phyloP scores from a whole-genome alignment of 495 filamentous ascomycete species.

The Staphylotrichum tortipilum region DNA sequence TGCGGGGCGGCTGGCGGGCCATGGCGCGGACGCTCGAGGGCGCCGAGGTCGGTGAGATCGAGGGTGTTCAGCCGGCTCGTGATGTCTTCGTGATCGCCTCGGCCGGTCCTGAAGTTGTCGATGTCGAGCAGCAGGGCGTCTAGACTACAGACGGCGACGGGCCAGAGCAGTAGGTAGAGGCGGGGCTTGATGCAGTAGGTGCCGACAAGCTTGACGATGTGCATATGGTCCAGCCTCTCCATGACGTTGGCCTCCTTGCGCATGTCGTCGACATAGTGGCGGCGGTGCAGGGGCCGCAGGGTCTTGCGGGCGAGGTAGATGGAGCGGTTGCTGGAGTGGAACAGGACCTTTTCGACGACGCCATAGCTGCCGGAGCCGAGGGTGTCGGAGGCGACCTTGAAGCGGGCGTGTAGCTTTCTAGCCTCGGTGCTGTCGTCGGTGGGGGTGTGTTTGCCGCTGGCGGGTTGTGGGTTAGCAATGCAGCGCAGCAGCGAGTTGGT shows the following conservation, averaged over 20 bases:
- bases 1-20: neutral
- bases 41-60: conserved; percentile 22
- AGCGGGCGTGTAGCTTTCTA: conserved; percentile 24
- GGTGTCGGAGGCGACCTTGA: conserved; percentile 17
- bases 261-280: conserved; percentile 21
- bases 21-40: conserved; percentile 8
- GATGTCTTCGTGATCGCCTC: conserved; percentile 27
- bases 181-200: conserved; percentile 29
- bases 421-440: conserved; percentile 24
- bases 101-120: conserved; percentile 21
- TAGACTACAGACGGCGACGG: conserved; percentile 36
- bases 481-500: neutral
- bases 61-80: conserved; percentile 21
- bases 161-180: conserved; percentile 35
- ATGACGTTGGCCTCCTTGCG: conserved; percentile 36
- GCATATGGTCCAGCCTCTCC: conserved; percentile 35
- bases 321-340: conserved; percentile 20
- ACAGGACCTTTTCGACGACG: conserved; percentile 29
- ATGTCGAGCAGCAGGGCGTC: conserved; percentile 31
- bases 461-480: conserved; percentile 1
- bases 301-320: conserved; percentile 30
- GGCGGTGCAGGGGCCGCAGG: conserved; percentile 14
- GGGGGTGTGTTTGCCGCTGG: conserved; percentile 27
- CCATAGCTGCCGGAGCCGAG: conserved; percentile 29
- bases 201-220: conserved; percentile 36